These are phyloP conservation scores for Calonectria montana DNA, from an alignment of 2,329 filamentous ascomycete genomes.

Conservation along the genomic window DNA sequence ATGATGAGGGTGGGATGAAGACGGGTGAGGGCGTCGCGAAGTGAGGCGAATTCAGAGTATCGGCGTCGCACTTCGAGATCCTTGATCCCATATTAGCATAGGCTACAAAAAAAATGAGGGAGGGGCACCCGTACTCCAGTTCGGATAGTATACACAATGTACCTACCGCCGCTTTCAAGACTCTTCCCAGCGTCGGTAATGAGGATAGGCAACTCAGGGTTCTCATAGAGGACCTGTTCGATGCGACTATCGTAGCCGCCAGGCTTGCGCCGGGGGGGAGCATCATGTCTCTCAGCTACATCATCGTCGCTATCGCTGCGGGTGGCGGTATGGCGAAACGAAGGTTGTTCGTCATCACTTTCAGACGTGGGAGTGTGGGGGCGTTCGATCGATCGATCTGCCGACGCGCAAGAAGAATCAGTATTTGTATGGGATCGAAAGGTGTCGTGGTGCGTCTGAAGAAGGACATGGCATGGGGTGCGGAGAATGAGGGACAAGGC, in stretches of 20 bases:
- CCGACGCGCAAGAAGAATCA: constrained; percentile 23
- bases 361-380: constrained; percentile 79
- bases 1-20: constrained; percentile 96
- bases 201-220: constrained; percentile 87
- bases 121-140: constrained; percentile 76
- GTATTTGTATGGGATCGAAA: neutral
- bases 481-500: constrained; percentile 8
- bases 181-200: constrained; percentile 98
- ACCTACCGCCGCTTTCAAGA: constrained; percentile 88
- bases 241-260: constrained; percentile 95
- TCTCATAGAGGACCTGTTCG: constrained; percentile 97
- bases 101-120: neutral
- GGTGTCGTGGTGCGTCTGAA: constrained; percentile 14
- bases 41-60: constrained; percentile 95
- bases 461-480: neutral
- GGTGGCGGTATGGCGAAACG: constrained; percentile 40
- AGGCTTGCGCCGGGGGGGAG: constrained; percentile 74
- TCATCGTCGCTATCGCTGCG: constrained; percentile 60
- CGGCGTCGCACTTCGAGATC: constrained; percentile 94
- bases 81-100: constrained; percentile 56
- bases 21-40: constrained; percentile 88
- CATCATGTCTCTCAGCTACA: constrained; percentile 54
- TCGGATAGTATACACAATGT: constrained; percentile 96
- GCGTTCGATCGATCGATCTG: constrained; percentile 64
- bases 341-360: constrained; percentile 72